Evolutionary conservation across 371 early-diverging fungal genomes (phyloP), one percentile per base, ranked within the genome.

Genomic region (Mucor plumbeus): DNA sequence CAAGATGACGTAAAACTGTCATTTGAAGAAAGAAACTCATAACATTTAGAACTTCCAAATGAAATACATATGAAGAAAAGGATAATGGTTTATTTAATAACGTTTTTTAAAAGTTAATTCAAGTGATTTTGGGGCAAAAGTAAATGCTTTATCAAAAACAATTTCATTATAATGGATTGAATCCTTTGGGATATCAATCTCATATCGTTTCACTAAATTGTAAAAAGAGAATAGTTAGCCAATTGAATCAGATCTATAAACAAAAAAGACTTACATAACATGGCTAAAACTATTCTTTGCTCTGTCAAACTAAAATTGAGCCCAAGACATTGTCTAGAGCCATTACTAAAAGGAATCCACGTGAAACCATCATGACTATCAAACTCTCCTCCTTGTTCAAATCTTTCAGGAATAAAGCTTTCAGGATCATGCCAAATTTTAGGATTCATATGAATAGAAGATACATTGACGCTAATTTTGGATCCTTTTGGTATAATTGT

Each of bases 401-500:
- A 76, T 47, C 78, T 44, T 13, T 72, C 76, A 1, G 78, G 78
- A 9, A 44, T 26, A 15, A 77, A 77, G 13, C 26, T n/a, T 7
- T 65, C 39, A 3, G 73, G 67, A 39, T 70, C 47, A 7, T 69
- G 53, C 76, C 76, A 77, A 13, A 50, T 31, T 1, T 41, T 55
- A 10, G 67, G 67, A 31, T 69, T 64, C 17, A 54, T 50, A 10
- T 86, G 86, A 63, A 82, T 58, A 0, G 70, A 68, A 53, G 68
- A 67, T 15, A 76, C 61, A 43, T 82, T 66, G 43, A 81, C 68
- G n/a, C 66, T 56, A 10, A 86, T 64, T 17, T 50, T 56, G 0
- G 76, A 64, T 7, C 78, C 82, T 63, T 77, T 78, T 31, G 86
- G 86, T 39, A 87, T 69, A 67, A 78, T 57, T 48, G 72, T n/a